Conservation (phyloP, 805 yeast genomes). For the Spathaspora boniae region DNA sequence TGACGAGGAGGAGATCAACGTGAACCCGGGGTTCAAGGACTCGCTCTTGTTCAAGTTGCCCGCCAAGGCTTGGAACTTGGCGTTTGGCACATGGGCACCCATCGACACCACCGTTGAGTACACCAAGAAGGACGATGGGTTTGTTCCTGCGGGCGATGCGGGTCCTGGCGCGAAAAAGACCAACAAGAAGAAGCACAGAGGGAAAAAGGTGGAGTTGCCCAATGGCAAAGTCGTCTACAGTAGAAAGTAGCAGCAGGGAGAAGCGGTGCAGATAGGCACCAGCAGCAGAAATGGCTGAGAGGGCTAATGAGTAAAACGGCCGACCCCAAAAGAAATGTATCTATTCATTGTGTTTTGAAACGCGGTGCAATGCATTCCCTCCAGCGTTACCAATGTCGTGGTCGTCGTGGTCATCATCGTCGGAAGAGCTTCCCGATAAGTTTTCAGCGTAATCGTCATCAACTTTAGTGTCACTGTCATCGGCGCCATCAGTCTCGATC, state of each 20-base stretch:
- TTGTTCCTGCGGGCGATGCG: too few relatives aligned
- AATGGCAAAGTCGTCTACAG: constrained; percentile 57
- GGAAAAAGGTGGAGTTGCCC: constrained; percentile 49
- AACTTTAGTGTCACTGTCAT: constrained; percentile 14
- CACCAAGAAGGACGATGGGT: constrained; percentile 14
- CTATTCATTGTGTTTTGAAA: constrained; percentile 30
- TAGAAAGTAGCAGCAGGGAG: constrained; percentile 13
- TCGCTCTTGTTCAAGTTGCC: constrained; percentile 44
- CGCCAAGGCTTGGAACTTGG: constrained; percentile 39
- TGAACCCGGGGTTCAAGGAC: constrained; percentile 48
- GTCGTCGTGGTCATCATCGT: constrained; percentile 21
- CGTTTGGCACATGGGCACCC: constrained; percentile 33
- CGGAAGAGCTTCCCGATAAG: constrained; percentile 42
- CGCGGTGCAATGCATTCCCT: constrained; percentile 40
- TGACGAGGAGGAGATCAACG: constrained; percentile 45
- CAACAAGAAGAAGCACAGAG: constrained; percentile 33
- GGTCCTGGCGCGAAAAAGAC: too few relatives aligned
- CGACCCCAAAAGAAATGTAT: not conserved
- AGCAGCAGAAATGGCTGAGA: constrained; percentile 1
- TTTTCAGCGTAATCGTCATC: constrained; percentile 28
- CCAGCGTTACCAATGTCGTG: constrained; percentile 18
- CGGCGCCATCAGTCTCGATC: constrained; percentile 25
- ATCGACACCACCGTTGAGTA: constrained; percentile 16
- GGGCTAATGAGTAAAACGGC: constrained; percentile 3
- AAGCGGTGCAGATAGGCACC: too few relatives aligned